phyloP scores from a whole-genome alignment of 2,329 filamentous ascomycete genomes.

The Fusarium tanahbumbuense region DNA sequence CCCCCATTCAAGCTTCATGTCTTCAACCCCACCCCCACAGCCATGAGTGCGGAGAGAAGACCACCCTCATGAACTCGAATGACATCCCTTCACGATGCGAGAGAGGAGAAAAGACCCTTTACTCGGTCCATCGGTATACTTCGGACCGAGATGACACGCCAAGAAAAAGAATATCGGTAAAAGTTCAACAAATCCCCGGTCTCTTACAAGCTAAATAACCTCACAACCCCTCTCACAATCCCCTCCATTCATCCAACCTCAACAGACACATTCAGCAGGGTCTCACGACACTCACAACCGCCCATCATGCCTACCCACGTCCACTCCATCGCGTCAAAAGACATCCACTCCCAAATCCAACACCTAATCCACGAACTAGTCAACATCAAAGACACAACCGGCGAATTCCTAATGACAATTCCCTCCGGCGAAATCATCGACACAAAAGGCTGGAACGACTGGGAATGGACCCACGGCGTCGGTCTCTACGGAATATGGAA shows the following conservation, averaged over 20 bases:
- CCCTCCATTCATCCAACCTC: not conserved
- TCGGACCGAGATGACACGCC: conserved; percentile 32
- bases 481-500: conserved; percentile 86
- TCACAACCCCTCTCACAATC: not conserved
- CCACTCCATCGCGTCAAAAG: conserved; percentile 59
- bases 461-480: conserved; percentile 86
- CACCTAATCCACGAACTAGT: conserved; percentile 78
- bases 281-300: not conserved
- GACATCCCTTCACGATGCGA: not conserved
- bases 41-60: conserved; percentile 33
- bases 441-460: conserved; percentile 85
- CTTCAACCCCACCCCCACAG: conserved; percentile 37
- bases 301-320: conserved; percentile 50
- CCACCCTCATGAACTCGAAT: not conserved
- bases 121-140: conserved; percentile 23
- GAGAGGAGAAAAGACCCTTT: not conserved
- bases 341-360: conserved; percentile 68
- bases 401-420: conserved; percentile 77
- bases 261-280: not conserved
- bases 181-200: not conserved
- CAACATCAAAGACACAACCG: conserved; percentile 80
- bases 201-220: conserved; percentile 16
- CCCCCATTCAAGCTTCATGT: too few relatives aligned
- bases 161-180: conserved; percentile 2
- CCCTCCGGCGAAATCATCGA: conserved; percentile 81